A percentile compares a stretch with the other conserved stretches of the same genome.
Evolutionary conservation across 2,329 filamentous ascomycete genomes (phyloP).

Genomic region (Fusarium sp.): DNA sequence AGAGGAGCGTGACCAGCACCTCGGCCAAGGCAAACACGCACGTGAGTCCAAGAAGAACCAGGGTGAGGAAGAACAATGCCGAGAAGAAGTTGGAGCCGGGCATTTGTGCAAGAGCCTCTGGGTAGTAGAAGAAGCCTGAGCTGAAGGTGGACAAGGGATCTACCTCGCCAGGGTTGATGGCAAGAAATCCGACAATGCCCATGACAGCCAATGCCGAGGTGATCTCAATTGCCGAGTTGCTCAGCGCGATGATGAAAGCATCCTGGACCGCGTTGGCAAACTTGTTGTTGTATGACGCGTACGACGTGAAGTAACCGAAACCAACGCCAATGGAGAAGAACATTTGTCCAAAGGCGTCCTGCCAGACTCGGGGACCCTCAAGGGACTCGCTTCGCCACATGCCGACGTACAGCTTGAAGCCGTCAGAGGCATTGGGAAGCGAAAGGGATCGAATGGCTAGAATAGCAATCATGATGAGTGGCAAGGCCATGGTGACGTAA

Average conservation of each 20-base stretch:
- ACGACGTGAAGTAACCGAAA: conserved; percentile 67
- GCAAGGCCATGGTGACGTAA: conserved; percentile 68
- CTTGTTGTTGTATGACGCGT: conserved; percentile 66
- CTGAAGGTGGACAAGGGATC: conserved; percentile 58
- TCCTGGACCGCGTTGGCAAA: conserved; percentile 66
- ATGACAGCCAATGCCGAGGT: conserved; percentile 57
- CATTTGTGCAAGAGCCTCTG: conserved; percentile 65
- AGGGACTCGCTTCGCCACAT: conserved; percentile 59
- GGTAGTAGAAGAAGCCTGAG: conserved; percentile 66
- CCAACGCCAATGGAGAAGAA: conserved; percentile 59
- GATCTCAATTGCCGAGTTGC: conserved; percentile 65
- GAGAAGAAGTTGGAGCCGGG: conserved; percentile 67
- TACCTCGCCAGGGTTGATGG: conserved; percentile 47
- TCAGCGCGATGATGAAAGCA: conserved; percentile 63
- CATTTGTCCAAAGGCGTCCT: conserved; percentile 63
- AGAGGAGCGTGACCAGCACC: conserved; percentile 53
- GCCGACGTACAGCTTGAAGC: conserved; percentile 56
- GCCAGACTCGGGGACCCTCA: conserved; percentile 53
- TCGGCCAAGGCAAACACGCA: conserved; percentile 43
- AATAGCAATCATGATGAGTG: conserved; percentile 64
- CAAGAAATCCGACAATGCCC: conserved; percentile 61
- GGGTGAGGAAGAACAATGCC: conserved; percentile 64
- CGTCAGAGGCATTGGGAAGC: conserved; percentile 62
- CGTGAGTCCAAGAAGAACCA: conserved; percentile 65
- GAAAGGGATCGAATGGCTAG: conserved; percentile 63